These are phyloP conservation scores for Leishmania gerbilli DNA, from an alignment of 208 protist genomes.

Conservation along the genomic window DNA sequence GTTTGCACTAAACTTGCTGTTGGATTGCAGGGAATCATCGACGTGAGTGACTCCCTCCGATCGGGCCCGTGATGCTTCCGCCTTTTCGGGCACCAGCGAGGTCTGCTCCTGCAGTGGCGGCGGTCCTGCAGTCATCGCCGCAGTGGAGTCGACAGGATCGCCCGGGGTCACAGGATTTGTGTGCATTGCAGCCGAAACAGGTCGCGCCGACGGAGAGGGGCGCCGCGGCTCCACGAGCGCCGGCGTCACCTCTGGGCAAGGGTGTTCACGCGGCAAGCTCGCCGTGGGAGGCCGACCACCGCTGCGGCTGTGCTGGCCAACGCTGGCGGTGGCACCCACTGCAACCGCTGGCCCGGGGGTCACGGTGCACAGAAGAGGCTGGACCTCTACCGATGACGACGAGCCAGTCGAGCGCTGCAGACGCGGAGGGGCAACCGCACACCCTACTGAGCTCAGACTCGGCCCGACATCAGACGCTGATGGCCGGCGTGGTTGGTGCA, in stretches of 20 bases:
- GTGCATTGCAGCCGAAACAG: neutral
- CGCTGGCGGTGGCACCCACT: neutral
- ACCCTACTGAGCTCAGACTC: neutral
- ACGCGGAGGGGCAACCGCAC: slow-evolving; percentile 28
- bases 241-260: neutral
- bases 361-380: neutral
- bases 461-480: slow-evolving; percentile 7
- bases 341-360: slow-evolving; percentile 5
- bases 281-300: neutral
- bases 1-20: neutral
- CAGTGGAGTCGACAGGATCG: neutral
- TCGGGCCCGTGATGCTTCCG: neutral
- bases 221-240: slow-evolving; percentile 31
- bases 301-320: neutral
- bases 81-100: neutral
- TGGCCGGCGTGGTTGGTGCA: slow-evolving; percentile 22
- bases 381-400: slow-evolving; percentile 4
- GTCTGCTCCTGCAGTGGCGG: slow-evolving; percentile 5
- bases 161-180: neutral
- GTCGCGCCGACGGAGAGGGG: slow-evolving; percentile 6
- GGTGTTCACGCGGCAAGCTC: slow-evolving; percentile 2
- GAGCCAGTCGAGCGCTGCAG: slow-evolving; percentile 41
- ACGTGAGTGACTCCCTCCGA: neutral
- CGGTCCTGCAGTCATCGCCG: neutral
- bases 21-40: slow-evolving; percentile 1